Percentiles rank a stretch among this genome's conserved stretches.
These are phyloP conservation scores for Phytophthora ramorum DNA, from an alignment of 352 stramenopile species.

Conservation along the genomic window DNA sequence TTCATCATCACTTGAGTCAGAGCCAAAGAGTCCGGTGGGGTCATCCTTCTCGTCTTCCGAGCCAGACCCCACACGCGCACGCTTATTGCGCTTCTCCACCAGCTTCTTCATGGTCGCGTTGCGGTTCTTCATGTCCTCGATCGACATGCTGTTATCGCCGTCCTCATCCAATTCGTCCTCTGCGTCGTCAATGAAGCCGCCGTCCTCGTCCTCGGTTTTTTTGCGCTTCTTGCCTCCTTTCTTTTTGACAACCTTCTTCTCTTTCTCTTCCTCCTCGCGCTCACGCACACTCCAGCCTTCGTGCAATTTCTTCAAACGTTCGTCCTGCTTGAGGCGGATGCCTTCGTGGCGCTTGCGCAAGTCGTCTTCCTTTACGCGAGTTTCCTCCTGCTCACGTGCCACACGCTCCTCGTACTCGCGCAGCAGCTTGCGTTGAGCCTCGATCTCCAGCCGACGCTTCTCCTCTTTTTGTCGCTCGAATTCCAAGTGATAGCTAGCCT, in stretches of 20 bases:
- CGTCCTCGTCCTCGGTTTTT: slow-evolving; percentile 75
- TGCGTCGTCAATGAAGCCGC: slow-evolving; percentile 71
- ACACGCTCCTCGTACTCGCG: slow-evolving; percentile 84
- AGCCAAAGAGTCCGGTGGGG: slow-evolving; percentile 78
- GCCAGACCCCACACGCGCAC: slow-evolving; percentile 49
- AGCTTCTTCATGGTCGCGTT: slow-evolving; percentile 89
- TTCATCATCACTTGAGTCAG: slow-evolving; percentile 84
- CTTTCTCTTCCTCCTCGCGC: slow-evolving; percentile 82
- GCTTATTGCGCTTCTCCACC: slow-evolving; percentile 87
- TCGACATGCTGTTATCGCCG: slow-evolving; percentile 73
- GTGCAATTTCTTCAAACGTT: slow-evolving; percentile 82
- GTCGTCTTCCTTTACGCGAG: slow-evolving; percentile 63
- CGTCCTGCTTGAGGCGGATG: slow-evolving; percentile 83
- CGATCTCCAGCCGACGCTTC: slow-evolving; percentile 83
- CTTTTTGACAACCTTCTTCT: slow-evolving; percentile 79
- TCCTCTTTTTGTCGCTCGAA: slow-evolving; percentile 90
- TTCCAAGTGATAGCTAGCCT: slow-evolving; percentile 90
- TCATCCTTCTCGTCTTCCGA: slow-evolving; percentile 78
- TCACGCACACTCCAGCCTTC: slow-evolving; percentile 87
- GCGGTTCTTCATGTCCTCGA: slow-evolving; percentile 92
- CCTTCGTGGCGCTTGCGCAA: slow-evolving; percentile 64
- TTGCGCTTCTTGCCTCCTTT: slow-evolving; percentile 79
- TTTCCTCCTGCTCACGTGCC: slow-evolving; percentile 66
- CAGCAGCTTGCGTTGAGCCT: slow-evolving; percentile 81
- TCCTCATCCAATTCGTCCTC: slow-evolving; percentile 69